Evolutionary conservation across 164 flowering plant species (phyloP).

Genomic region (Vitis cinerea): DNA sequence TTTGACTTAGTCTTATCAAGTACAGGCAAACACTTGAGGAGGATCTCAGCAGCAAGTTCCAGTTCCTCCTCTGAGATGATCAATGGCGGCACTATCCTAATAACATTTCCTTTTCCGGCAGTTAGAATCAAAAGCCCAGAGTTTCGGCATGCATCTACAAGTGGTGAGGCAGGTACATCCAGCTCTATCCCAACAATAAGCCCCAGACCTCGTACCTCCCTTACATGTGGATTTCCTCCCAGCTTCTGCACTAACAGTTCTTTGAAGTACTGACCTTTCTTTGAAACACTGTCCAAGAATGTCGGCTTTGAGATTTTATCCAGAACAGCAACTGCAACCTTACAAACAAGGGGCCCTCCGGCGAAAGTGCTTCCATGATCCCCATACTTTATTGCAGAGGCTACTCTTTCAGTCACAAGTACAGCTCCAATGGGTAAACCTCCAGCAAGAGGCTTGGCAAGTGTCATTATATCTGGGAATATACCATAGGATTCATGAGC

Average conservation of each 20-base stretch:
- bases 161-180: constrained; percentile 71
- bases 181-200: constrained; percentile 81
- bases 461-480: constrained; percentile 88
- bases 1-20: constrained; percentile 35
- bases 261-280: constrained; percentile 64
- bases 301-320: constrained; percentile 65
- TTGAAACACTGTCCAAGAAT: constrained; percentile 62
- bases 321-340: constrained; percentile 60
- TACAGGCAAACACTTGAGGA: constrained; percentile 43
- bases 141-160: constrained; percentile 76
- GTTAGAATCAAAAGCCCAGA: constrained; percentile 81
- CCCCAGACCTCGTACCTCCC: constrained; percentile 74
- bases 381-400: constrained; percentile 57
- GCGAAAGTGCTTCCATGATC: constrained; percentile 98
- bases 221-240: constrained; percentile 64
- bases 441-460: constrained; percentile 93
- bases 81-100: constrained; percentile 89
- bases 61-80: constrained; percentile 68
- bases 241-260: constrained; percentile 46
- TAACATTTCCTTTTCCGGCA: constrained; percentile 90
- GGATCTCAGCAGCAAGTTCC: constrained; percentile 56
- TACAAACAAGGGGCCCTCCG: constrained; percentile 75
- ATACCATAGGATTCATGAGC: constrained; percentile 78
- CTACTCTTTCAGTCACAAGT: constrained; percentile 68
- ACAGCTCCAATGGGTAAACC: constrained; percentile 91